phyloP scores from a whole-genome alignment of 495 filamentous ascomycete species.

The Penicillium salamii region DNA sequence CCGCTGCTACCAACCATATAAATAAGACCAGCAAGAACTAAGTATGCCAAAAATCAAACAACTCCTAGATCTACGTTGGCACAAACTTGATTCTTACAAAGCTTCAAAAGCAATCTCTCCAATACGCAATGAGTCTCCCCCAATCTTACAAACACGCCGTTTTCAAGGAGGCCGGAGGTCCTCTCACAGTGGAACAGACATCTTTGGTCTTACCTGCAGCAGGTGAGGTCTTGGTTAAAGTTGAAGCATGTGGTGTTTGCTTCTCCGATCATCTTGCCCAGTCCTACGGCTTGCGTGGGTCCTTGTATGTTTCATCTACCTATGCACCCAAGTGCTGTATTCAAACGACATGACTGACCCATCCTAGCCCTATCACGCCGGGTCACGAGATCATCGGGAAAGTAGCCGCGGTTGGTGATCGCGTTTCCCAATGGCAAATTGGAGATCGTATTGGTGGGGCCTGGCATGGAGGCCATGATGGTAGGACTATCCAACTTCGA shows the following conservation, averaged over 20 bases:
- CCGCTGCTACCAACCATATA: no score
- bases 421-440: constrained; percentile 40
- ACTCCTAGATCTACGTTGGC: no score
- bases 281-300: constrained; percentile 34
- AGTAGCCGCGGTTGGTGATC: constrained; percentile 46
- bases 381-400: constrained; percentile 56
- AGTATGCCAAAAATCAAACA: no score
- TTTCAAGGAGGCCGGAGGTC: constrained; percentile 32
- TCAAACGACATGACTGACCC: background rate
- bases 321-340: no score
- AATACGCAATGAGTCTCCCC: constrained; percentile 37
- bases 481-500: constrained; percentile 6
- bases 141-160: constrained; percentile 49
- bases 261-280: constrained; percentile 41
- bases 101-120: no score
- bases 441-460: constrained; percentile 52
- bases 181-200: constrained; percentile 42
- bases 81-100: no score
- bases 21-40: no score
- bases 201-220: constrained; percentile 38
- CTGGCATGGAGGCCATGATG: constrained; percentile 55
- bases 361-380: constrained; percentile 41
- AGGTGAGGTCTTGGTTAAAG: constrained; percentile 50
- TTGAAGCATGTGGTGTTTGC: constrained; percentile 54
- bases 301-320: constrained; percentile 31